A percentile compares a stretch with the other conserved stretches of the same genome.
These are phyloP conservation scores for Linnemannia elongata DNA, from an alignment of 192 early-diverging fungal species.

Conservation along the genomic window DNA sequence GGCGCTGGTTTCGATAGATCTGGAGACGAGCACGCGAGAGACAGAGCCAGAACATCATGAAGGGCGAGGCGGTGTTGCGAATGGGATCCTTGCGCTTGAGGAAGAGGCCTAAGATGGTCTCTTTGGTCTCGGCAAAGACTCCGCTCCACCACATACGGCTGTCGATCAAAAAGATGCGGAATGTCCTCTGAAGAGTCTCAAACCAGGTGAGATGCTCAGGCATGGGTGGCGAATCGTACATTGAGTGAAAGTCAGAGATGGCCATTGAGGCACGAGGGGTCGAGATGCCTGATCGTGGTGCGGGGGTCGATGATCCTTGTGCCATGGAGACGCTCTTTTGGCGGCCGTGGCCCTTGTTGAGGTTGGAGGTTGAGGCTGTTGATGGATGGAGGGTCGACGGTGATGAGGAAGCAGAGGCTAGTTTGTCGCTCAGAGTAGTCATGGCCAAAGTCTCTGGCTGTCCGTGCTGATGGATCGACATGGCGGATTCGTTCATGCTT, in stretches of 20 bases:
- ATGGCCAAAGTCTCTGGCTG: conserved; percentile 34
- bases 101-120: conserved; percentile 31
- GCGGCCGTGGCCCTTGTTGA: conserved; percentile 13
- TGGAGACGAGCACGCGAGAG: conserved; percentile 60
- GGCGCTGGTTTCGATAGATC: conserved; percentile 61
- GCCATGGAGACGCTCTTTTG: conserved; percentile 44
- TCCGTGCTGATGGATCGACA: conserved; percentile 30
- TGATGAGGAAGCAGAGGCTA: not conserved
- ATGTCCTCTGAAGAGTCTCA: conserved; percentile 18
- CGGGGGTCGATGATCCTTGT: not conserved
- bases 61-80: conserved; percentile 62
- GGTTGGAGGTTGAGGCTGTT: not conserved
- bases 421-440: conserved; percentile 15
- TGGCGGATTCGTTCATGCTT: conserved; percentile 29
- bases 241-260: conserved; percentile 31
- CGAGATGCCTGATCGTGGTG: conserved; percentile 9
- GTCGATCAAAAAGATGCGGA: conserved; percentile 48
- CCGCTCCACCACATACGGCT: conserved; percentile 54
- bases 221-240: conserved; percentile 36
- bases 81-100: conserved; percentile 49
- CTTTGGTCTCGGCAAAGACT: conserved; percentile 44
- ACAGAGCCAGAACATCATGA: conserved; percentile 65
- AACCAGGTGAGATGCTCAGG: conserved; percentile 34
- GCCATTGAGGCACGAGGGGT: conserved; percentile 48
- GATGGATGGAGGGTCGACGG: conserved; percentile 36